phyloP scores from a whole-genome alignment of 2,329 filamentous ascomycete genomes.

The Alternaria hordeiaustralica region DNA sequence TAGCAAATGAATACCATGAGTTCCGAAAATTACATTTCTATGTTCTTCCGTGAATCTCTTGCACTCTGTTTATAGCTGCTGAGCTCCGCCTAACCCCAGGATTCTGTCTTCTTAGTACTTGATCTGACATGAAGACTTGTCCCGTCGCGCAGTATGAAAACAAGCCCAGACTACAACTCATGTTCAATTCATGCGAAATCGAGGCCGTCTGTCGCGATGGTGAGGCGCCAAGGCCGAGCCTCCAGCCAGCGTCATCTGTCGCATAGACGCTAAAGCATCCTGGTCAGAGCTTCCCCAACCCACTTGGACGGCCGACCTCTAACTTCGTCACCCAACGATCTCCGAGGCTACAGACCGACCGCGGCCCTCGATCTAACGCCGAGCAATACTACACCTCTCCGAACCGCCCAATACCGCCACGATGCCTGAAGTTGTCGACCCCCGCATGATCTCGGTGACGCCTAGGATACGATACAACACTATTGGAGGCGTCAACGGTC shows the following conservation, averaged over 20 bases:
- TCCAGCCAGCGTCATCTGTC: conserved; percentile 16
- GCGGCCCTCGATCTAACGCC: conserved; percentile 22
- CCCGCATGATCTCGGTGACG: conserved; percentile 64
- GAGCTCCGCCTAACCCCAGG: not conserved
- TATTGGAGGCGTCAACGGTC: conserved; percentile 96
- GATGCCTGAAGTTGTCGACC: conserved; percentile 52
- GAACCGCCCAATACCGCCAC: conserved; percentile 34
- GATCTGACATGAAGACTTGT: not conserved
- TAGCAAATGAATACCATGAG: not conserved
- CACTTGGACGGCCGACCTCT: conserved; percentile 31
- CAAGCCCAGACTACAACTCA: not conserved
- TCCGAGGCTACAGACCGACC: conserved; percentile 25
- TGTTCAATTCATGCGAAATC: not conserved
- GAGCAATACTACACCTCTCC: conserved; percentile 25
- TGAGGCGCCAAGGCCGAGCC: conserved; percentile 6
- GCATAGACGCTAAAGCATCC: conserved; percentile 17
- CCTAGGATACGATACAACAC: conserved; percentile 94
- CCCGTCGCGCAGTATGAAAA: rapidly evolving
- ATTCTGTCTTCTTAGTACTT: not conserved
- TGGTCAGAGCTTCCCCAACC: conserved; percentile 36
- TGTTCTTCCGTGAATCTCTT: not conserved
- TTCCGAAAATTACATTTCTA: not conserved
- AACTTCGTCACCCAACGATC: conserved; percentile 31
- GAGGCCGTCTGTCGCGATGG: not conserved
- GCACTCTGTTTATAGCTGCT: not conserved